Evolutionary conservation across 345 rosid species (phyloP).

Genomic region (Angophora floribunda): DNA sequence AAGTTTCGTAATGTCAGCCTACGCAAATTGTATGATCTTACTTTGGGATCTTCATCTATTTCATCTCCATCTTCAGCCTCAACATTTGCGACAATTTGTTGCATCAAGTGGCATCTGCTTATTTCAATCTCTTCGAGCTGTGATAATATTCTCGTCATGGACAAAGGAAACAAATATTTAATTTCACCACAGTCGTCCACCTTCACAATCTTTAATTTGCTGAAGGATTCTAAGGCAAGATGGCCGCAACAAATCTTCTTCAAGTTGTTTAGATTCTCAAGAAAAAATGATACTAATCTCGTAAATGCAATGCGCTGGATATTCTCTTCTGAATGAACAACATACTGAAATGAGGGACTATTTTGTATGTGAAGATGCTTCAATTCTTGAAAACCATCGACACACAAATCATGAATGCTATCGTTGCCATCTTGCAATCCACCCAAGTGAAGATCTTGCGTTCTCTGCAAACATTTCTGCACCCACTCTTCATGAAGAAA

Average conservation of each 20-base stretch:
- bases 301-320: too few species aligned
- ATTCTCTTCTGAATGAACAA: fast-evolving
- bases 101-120: too few species aligned
- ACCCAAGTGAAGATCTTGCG: neutral
- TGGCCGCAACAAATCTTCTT: too few species aligned
- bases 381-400: fast-evolving
- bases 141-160: neutral
- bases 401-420: too few species aligned
- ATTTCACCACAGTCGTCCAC: neutral
- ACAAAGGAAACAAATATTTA: neutral
- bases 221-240: too few species aligned
- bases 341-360: fast-evolving
- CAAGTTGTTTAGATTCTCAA: too few species aligned
- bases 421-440: fast-evolving
- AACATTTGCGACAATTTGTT: too few species aligned
- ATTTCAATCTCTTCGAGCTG: neutral
- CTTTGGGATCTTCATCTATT: too few species aligned
- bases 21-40: too few species aligned
- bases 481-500: fast-evolving
- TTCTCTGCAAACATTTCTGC: fast-evolving
- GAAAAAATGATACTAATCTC: too few species aligned
- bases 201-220: neutral
- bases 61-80: too few species aligned
- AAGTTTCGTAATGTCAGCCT: too few species aligned
- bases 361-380: fast-evolving